Evolutionary conservation across 139 green algal species (phyloP), one percentile per base, ranked within the genome.

Genomic region (Pseudopediastrum boryanum): DNA sequence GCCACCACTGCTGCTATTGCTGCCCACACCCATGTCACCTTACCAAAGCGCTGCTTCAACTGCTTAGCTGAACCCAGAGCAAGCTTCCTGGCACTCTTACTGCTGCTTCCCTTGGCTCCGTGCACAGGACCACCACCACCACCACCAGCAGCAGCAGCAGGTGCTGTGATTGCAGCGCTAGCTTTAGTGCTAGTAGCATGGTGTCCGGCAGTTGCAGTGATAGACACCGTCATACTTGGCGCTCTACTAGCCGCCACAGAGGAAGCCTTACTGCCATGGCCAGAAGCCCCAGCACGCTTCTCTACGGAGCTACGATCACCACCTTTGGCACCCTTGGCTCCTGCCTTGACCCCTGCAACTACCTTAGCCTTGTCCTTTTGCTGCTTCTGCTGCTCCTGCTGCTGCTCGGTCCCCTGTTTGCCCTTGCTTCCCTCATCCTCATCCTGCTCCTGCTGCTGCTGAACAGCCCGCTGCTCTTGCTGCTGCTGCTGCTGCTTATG

Each of bases 401-500:
- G 42, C 67, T 61, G 67, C 23, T 51, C 39, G 42, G 7, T 36
- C 36, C 27, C 13, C 31, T 67, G 70, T 51, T 9, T 23, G 54
- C 7, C 23, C 13, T 9, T 21, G 54, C n/a, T 41, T 58, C 35
- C 64, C 31, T 16, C 64, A 52, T 21, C 27, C 44, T 44, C 33
- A 4, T 56, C 1, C n/a, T 27, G 21, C 8, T 19, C 25, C 54
- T 54, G 71, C 54, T 38, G 36, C 8, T 58, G 71, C 23, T 70
- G 54, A 16, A n/a, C 19, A n/a, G 48, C 48, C 48, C 21, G 48
- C 48, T 58, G 48, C 48, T 58, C 19, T 58, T 58, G 48, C 41
- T 69, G 41, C 52, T 75, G 2, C 46, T 75, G 43, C 21, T 75
- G 67, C 43, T 75, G 29, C 29, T 54, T 38, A 13, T 21, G 25